Conservation (phyloP, 345 rosid genomes). For the Eucalyptus pauciflora region DNA sequence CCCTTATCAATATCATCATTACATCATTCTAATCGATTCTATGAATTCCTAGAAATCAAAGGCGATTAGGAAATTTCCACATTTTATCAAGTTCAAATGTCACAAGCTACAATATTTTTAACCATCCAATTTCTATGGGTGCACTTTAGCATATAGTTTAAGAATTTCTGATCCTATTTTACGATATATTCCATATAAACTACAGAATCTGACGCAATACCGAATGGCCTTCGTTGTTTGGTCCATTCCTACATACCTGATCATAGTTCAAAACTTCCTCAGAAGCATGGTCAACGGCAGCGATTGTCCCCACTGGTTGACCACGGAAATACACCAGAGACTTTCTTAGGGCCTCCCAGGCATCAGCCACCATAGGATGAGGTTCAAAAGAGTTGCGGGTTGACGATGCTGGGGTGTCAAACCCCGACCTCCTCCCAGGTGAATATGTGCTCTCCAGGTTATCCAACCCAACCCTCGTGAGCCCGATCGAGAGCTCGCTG, state of each 20-base stretch:
- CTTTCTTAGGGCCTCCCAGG: constrained; percentile 87
- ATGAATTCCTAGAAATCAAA: background rate
- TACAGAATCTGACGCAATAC: background rate
- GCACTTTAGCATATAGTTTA: background rate
- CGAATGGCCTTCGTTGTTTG: background rate
- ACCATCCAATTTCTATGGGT: constrained; percentile 1
- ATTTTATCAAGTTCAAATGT: background rate
- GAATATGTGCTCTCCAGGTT: constrained; percentile 40
- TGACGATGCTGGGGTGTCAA: constrained; percentile 71
- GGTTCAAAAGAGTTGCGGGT: constrained; percentile 88
- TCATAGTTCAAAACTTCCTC: constrained; percentile 96
- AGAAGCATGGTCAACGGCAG: constrained; percentile 88
- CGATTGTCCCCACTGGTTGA: constrained; percentile 89
- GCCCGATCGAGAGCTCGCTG: constrained; percentile 75
- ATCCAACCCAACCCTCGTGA: constrained; percentile 39
- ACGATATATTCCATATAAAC: background rate
- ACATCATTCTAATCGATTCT: no score
- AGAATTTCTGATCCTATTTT: background rate
- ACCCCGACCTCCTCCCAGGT: constrained; percentile 62
- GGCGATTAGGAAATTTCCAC: background rate
- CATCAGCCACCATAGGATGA: constrained; percentile 93
- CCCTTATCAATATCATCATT: background rate
- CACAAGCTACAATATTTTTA: background rate
- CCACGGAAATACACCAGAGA: constrained; percentile 68
- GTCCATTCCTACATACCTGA: constrained; percentile 42